Evolutionary conservation across 2,329 filamentous ascomycete genomes (phyloP).

Genomic region (Colletotrichum euphorbiae): DNA sequence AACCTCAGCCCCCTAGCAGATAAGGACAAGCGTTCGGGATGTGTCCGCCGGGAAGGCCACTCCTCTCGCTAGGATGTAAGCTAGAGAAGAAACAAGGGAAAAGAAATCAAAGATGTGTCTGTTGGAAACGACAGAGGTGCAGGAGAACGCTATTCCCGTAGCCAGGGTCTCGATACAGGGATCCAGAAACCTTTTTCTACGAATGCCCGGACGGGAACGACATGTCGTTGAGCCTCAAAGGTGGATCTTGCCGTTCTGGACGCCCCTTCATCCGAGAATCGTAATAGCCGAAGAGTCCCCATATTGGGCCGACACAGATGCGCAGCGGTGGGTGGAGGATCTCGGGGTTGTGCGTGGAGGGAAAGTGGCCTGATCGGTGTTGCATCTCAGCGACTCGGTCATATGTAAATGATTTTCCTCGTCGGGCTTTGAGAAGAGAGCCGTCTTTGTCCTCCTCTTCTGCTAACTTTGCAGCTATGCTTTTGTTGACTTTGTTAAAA

Average conservation of each 20-base stretch:
- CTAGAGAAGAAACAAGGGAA: not conserved
- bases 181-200: slow-evolving; percentile 8
- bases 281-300: slow-evolving; percentile 34
- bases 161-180: slow-evolving; percentile 13
- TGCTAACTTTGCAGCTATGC: not conserved
- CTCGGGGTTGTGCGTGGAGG: slow-evolving; percentile 25
- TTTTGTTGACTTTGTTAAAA: not conserved
- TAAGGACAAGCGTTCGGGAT: slow-evolving; percentile 23
- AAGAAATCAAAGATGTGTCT: slow-evolving; percentile 5
- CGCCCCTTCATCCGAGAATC: slow-evolving; percentile 37
- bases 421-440: not conserved
- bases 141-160: slow-evolving; percentile 17
- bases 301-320: slow-evolving; percentile 30
- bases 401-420: not conserved
- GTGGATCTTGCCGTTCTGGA: slow-evolving; percentile 28
- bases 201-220: slow-evolving; percentile 25
- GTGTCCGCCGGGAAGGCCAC: slow-evolving; percentile 19
- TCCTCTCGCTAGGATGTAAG: slow-evolving; percentile 10
- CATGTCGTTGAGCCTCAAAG: slow-evolving; percentile 32
- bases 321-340: slow-evolving; percentile 31
- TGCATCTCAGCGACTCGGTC: slow-evolving; percentile 3
- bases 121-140: slow-evolving; percentile 16
- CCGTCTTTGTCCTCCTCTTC: not conserved
- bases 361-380: slow-evolving; percentile 31
- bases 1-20: slow-evolving; percentile 20